Base-by-base conservation (phyloP, 2,329 filamentous ascomycete species). In the Hymenoscyphus fraxineus region DNA sequence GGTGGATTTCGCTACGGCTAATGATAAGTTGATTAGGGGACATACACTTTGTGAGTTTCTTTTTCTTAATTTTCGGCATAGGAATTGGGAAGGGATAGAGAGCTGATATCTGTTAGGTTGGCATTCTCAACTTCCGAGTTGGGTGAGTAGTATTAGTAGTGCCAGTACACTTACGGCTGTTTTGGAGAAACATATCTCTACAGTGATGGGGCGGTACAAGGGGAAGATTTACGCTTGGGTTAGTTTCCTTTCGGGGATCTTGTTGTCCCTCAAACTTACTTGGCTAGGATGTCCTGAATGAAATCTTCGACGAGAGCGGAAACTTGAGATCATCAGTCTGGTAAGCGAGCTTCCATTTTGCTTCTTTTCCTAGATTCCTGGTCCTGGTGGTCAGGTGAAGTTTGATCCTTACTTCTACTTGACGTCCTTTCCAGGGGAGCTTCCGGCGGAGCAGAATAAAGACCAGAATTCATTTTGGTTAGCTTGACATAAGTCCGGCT, bases 1-100 rank as follows among this genome's bases (percentile, higher is more conserved):
- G 9, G 84, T 88, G 65, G 76, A 85, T 74, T 89, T 80, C 75
- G 87, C 86, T 9, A 72, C 72, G 1, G 68, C 74, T 59, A 87
- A 89, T 75, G 79, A 80, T 73, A 83, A 86, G 77, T 75, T 82
- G 4, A 78, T 88, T 68, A 85, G 88, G 66, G 87, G 88, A 6
- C 88, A 90, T 76, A 89, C 86, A 1, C 82, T 88, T 80, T 91
- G 61, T 92, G 89, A 80, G 89, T 91, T 78, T 32, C 15, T 27
- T 27, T 27, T 78, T 32, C 15, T 27, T 27, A 3, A 27, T 27
- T 27, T 27, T 27, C 27, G 27, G 27, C 27, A 27, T 27, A 27
- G 27, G 27, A 3, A 1, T n/a, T 5, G 9, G 19, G 40, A 91
- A 75, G 83, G 80, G 76, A 88, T 88, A 78, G 81, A 90, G 62